A percentile compares a stretch with the other conserved stretches of the same genome.
Evolutionary conservation across 305 asterid species (phyloP).

Genomic region (Fraxinus velutina): DNA sequence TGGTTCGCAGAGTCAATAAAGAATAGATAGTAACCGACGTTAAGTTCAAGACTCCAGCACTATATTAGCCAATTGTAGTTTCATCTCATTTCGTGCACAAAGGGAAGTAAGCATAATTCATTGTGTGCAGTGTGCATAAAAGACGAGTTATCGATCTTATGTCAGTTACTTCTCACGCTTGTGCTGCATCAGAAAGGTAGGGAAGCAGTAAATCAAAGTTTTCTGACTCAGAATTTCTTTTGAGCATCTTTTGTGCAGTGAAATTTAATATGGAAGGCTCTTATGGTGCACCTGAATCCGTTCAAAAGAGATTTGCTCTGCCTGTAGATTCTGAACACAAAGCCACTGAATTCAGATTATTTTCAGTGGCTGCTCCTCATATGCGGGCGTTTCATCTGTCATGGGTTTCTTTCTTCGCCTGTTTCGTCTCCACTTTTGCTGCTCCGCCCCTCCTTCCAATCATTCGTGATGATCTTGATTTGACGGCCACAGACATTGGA

Average conservation of each 20-base stretch:
- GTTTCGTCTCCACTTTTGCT: slow-evolving; percentile 82
- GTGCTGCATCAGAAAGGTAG: background rate
- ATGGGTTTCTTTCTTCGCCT: slow-evolving; percentile 79
- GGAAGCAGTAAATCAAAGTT: background rate
- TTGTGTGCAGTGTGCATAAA: background rate
- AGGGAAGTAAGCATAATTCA: background rate
- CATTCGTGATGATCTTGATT: slow-evolving; percentile 71
- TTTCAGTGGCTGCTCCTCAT: slow-evolving; percentile 59
- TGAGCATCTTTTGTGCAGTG: background rate
- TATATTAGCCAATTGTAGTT: slow-evolving; percentile 18
- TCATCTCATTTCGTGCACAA: background rate
- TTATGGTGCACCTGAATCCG: slow-evolving; percentile 18
- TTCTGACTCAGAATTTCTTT: background rate
- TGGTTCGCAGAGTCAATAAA: background rate
- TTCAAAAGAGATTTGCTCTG: slow-evolving; percentile 35
- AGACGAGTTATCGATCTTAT: background rate
- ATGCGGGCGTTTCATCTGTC: slow-evolving; percentile 82
- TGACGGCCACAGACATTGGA: slow-evolving; percentile 77
- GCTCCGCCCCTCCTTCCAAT: slow-evolving; percentile 79
- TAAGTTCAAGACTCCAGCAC: background rate
- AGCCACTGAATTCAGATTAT: slow-evolving; percentile 47
- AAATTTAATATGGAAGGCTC: slow-evolving; percentile 37
- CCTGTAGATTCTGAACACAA: slow-evolving; percentile 80
- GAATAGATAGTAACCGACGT: background rate
- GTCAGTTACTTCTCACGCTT: background rate